Evolutionary conservation across 2,329 filamentous ascomycete species (phyloP).

Genomic region (Cordyceps cicadae): DNA sequence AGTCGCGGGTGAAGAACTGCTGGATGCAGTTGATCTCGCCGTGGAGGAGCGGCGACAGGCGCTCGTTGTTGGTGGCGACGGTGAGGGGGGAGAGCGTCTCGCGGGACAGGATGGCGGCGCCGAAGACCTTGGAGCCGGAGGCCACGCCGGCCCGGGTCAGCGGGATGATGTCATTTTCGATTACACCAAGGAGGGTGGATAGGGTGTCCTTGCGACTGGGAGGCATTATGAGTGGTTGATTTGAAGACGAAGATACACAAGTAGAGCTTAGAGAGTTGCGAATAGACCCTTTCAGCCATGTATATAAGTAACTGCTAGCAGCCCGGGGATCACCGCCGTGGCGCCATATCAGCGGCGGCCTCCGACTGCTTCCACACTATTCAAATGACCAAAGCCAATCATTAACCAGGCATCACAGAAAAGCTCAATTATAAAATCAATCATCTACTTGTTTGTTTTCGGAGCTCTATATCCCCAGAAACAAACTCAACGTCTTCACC

Average conservation of each 20-base stretch:
- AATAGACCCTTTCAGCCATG: neutral
- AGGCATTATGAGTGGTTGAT: conserved; percentile 17
- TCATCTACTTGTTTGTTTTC: neutral
- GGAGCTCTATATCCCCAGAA: neutral
- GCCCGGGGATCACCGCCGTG: conserved; percentile 3
- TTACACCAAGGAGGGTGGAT: conserved; percentile 31
- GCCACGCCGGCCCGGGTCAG: conserved; percentile 41
- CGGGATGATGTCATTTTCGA: conserved; percentile 41
- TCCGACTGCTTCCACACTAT: conserved; percentile 4
- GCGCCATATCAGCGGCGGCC: conserved; percentile 11
- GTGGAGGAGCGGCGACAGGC: conserved; percentile 45
- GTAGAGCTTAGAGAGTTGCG: neutral
- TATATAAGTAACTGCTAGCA: neutral
- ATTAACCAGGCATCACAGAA: neutral
- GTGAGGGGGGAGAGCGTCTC: conserved; percentile 34
- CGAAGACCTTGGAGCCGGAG: conserved; percentile 48
- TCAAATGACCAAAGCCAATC: neutral
- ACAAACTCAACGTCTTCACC: neutral
- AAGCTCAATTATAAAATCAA: neutral
- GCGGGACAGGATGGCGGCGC: conserved; percentile 44
- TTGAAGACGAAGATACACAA: neutral
- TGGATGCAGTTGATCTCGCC: conserved; percentile 56
- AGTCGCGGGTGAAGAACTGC: conserved; percentile 39
- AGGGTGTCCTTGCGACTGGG: conserved; percentile 23
- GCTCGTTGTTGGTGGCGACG: conserved; percentile 49